Conservation (phyloP, 768 basidiomycete genomes). For the Mycena haematopus region DNA sequence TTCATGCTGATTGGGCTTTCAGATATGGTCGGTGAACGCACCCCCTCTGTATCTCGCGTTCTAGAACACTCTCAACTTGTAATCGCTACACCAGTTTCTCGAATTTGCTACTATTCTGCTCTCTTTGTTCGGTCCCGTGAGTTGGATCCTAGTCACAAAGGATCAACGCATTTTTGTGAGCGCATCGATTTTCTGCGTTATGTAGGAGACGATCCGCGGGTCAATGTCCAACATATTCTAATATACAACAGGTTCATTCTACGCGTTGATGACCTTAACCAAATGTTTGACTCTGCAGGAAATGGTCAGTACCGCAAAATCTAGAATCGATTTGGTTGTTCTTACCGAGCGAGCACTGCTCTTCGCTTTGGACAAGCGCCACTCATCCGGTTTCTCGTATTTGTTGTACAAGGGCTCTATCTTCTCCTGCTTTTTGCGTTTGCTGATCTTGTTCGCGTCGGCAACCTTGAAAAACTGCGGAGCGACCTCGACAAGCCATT, state of each 20-base stretch:
- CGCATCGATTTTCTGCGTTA: too few relatives aligned
- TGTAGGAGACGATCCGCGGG: too few relatives aligned
- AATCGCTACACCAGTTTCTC: conserved; percentile 1
- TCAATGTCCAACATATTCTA: not conserved
- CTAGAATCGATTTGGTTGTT: not conserved
- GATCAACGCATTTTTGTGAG: too few relatives aligned
- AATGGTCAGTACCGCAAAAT: conserved; percentile 13
- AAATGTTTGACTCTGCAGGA: conserved; percentile 84
- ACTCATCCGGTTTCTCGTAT: conserved; percentile 93
- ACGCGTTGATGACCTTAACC: conserved; percentile 51
- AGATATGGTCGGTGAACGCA: conserved; percentile 51
- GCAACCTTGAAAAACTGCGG: conserved; percentile 99
- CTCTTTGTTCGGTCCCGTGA: not conserved
- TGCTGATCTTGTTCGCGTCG: conserved; percentile 96
- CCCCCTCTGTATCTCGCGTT: conserved; percentile 13
- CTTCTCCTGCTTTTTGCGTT: conserved; percentile 95
- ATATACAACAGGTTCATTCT: not conserved
- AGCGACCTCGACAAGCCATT: conserved; percentile 98
- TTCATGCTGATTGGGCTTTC: conserved; percentile 12
- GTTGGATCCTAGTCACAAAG: not conserved
- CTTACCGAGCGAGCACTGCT: conserved; percentile 77
- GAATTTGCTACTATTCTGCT: not conserved
- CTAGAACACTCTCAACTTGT: conserved; percentile 19
- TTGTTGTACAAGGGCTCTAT: conserved; percentile 97
- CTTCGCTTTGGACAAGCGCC: conserved; percentile 93